Evolutionary conservation across 2,329 filamentous ascomycete genomes (phyloP).

Genomic region (Talaromyces sp.): DNA sequence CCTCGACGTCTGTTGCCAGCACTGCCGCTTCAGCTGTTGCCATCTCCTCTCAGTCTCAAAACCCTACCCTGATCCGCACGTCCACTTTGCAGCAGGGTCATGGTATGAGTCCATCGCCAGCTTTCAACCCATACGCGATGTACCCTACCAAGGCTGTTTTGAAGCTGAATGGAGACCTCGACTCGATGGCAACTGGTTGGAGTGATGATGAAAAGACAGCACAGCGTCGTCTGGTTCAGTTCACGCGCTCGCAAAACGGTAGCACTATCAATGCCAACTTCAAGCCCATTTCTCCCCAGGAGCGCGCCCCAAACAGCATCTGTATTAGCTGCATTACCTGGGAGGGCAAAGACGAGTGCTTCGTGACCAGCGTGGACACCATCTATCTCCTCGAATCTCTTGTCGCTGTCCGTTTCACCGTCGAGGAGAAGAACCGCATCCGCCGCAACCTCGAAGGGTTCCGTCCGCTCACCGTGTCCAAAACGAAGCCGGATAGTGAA

Average conservation of each 20-base stretch:
- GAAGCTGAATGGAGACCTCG: conserved; percentile 80
- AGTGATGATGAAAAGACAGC: conserved; percentile 72
- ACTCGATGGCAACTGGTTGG: conserved; percentile 81
- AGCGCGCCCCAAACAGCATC: conserved; percentile 76
- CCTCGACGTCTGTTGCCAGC: conserved; percentile 43
- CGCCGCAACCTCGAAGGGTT: conserved; percentile 93
- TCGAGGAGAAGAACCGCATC: conserved; percentile 98
- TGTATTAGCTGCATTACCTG: conserved; percentile 98
- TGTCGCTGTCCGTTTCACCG: conserved; percentile 79
- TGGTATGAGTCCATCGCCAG: conserved; percentile 42
- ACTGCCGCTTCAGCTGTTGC: conserved; percentile 33
- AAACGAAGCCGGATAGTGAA: conserved; percentile 85
- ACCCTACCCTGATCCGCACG: conserved; percentile 62
- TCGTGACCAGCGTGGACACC: conserved; percentile 93
- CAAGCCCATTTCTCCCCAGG: conserved; percentile 70
- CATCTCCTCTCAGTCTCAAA: conserved; percentile 42
- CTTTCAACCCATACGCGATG: conserved; percentile 74
- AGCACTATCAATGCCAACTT: conserved; percentile 79
- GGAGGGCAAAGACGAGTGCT: conserved; percentile 86
- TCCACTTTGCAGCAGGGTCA: conserved; percentile 60
- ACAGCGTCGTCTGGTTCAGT: conserved; percentile 80
- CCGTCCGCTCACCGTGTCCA: conserved; percentile 86
- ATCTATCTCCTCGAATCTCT: conserved; percentile 92
- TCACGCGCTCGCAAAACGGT: conserved; percentile 75
- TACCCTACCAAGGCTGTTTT: conserved; percentile 81